Base-by-base conservation (phyloP, 2,329 filamentous ascomycete genomes). In the Esteya vermicola region DNA sequence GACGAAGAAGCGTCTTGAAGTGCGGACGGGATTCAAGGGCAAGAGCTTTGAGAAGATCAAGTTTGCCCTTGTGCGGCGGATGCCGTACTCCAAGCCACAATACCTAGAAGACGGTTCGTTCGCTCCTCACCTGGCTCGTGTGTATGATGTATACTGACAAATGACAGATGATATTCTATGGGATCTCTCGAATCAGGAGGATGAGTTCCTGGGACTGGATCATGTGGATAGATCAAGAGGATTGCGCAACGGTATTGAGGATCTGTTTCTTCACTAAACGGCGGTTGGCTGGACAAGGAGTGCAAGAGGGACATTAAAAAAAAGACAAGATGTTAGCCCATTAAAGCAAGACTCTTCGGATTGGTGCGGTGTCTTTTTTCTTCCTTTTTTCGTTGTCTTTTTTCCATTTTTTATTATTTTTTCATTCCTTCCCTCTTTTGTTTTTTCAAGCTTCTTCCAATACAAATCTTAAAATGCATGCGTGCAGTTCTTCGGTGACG, bases 41-140 rank as follows among this genome's bases (percentile, higher is more conserved):
- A 98, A 98, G 68, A 85, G 85, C 48, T 88, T 98, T 50, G 89
- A 98, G 60, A 96, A 96, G 68, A 91, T 98, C 60, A 95, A 93
- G 60, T 95, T 98, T 65, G 83, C 86, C 7, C 61, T 93, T 25
- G 72, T 95, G 38, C 68, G 78, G 57, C 69, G 82, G 56, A 70
- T 75, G 38, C 66, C 67, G 32, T 93, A 84, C 59, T 77, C 81
- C 30, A 85, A 81, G 54, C 81, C 86, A 21, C 72, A 76, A 44
- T 93, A 93, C 62, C 66, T 98, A 35, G 77, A 81, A 49, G 91
- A 96, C 62, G 86, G 89, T 94, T 64, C 68, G 78, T 57, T 36
- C 26, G 39, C 20, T 8, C 23, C 8, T 13, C 18, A 19, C 13
- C 21, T 22, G 8, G 33, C 1, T 2, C 20, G 6, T 9, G 25